phyloP scores from a whole-genome alignment of 2,329 filamentous ascomycete species.

The Paramyrothecium roridum region DNA sequence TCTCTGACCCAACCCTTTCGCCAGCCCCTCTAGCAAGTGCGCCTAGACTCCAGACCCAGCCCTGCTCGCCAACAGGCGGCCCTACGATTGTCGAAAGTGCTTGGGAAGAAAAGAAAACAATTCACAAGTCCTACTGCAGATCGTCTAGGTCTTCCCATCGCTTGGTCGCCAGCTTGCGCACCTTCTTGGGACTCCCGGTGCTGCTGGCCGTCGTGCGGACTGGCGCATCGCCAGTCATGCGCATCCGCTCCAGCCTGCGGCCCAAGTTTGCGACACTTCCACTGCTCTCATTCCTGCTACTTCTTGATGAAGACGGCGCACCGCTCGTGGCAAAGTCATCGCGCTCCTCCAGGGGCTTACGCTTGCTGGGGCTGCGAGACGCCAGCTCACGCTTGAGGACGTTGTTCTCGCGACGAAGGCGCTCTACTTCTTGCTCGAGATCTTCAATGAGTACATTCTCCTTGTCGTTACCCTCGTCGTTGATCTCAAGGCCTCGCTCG shows the following conservation, averaged over 20 bases:
- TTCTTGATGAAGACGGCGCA: neutral
- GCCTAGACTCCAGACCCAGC: too few relatives aligned
- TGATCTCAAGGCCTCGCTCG: conserved; percentile 44
- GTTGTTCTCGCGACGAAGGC: conserved; percentile 61
- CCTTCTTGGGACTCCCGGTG: conserved; percentile 49
- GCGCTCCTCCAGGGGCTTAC: conserved; percentile 51
- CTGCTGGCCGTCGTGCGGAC: conserved; percentile 16
- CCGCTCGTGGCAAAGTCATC: conserved; percentile 36
- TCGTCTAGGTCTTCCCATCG: conserved; percentile 48
- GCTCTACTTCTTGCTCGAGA: conserved; percentile 68
- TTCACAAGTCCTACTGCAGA: conserved; percentile 15
- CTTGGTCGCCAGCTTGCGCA: conserved; percentile 44
- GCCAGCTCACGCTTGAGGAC: conserved; percentile 64
- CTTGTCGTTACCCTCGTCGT: conserved; percentile 51
- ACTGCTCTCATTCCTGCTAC: neutral
- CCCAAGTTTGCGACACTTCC: conserved; percentile 35
- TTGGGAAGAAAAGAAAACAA: conserved; percentile 3
- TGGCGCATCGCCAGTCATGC: conserved; percentile 36
- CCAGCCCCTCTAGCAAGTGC: too few relatives aligned
- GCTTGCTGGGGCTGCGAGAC: conserved; percentile 60
- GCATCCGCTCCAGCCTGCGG: conserved; percentile 47
- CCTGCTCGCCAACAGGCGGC: too few relatives aligned
- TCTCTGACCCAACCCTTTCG: too few relatives aligned
- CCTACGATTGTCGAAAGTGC: too few relatives aligned
- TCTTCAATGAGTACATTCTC: conserved; percentile 62